Evolutionary conservation across 2,329 filamentous ascomycete genomes (phyloP), one percentile per base, ranked within the genome.

Genomic region (Trichoderma oligosporum): DNA sequence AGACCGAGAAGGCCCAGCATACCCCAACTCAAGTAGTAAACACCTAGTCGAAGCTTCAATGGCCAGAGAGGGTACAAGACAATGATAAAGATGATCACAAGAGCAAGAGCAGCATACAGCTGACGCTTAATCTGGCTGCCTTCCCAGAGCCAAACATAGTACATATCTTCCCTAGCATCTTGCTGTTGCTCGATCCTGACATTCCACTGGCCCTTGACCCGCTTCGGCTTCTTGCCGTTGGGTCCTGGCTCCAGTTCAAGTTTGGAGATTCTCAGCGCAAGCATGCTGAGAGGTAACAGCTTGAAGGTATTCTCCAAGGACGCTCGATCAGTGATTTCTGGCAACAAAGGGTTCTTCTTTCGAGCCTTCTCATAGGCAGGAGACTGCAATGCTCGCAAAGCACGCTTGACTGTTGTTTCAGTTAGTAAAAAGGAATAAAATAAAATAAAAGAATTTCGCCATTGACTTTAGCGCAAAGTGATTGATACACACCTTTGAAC

Each of bases 51-150:
- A 75, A 99, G 78, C 71, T 91, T 85, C 61, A 96, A 82, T 1
- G 94, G 94, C 94, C 94, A 99, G 57, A 99, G 82, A 8, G 94
- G 94, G 78, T 99, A 99, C 68, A 97, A 84, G 60, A 99, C 92
- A 22, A 97, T 78, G 12, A 89, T 84, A 68, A 99, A 92, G 67
- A 99, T 92, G 61, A 87, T 76, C 9, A 89, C 77, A 44, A 99
- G 81, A 3, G 92, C 92, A 55, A 92, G 87, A 7, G 80, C 86
- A 7, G 91, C 93, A 74, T 96, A 96, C 35, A 96, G 80, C 78
- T 96, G 94, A 76, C 89, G 89, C 82, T 91, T 96, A 78, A 93
- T 84, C 75, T 97, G 93, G 57, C 89, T 86, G 16, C 93, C 93
- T 69, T 99, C 94, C 73, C 92, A 97, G 55, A 99, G 79, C 91